These are phyloP conservation scores for Colletotrichum zoysiae DNA, from an alignment of 2,329 filamentous ascomycete species.

Conservation along the genomic window DNA sequence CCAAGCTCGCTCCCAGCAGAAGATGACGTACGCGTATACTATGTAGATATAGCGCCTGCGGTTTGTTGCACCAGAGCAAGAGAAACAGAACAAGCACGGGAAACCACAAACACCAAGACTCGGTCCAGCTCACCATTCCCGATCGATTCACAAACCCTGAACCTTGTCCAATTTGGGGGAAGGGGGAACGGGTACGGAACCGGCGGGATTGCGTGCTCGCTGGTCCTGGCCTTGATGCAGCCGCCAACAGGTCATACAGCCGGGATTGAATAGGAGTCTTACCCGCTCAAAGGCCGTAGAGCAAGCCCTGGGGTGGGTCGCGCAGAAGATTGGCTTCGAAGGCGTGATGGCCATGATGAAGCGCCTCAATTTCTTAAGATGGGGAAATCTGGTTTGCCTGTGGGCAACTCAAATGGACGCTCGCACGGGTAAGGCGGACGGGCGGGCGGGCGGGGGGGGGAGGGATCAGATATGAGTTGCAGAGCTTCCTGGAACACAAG, in stretches of 20 bases:
- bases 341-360: conserved; percentile 67
- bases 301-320: conserved; percentile 93
- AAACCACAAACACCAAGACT: conserved; percentile 8
- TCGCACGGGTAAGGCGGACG: conserved; percentile 25
- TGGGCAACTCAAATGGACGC: conserved; percentile 26
- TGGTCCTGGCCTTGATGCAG: conserved; percentile 1
- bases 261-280: conserved; percentile 50
- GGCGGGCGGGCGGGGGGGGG: conserved; percentile 10
- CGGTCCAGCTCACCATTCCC: neutral
- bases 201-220: conserved; percentile 26
- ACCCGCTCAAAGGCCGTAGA: conserved; percentile 98
- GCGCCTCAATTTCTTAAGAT: conserved; percentile 33
- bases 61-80: neutral
- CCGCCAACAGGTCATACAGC: conserved; percentile 19
- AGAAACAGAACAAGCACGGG: neutral
- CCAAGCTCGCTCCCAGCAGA: conserved; percentile 7
- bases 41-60: neutral
- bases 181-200: neutral
- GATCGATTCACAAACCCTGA: conserved; percentile 33
- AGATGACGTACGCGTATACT: neutral
- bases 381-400: conserved; percentile 24
- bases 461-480: conserved; percentile 29
- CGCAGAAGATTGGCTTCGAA: conserved; percentile 82
- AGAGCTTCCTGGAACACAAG: conserved; percentile 28
- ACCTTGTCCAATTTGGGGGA: conserved; percentile 30